These are phyloP conservation scores for Aspergillus hortae DNA, from an alignment of 2,329 filamentous ascomycete genomes.

Conservation along the genomic window DNA sequence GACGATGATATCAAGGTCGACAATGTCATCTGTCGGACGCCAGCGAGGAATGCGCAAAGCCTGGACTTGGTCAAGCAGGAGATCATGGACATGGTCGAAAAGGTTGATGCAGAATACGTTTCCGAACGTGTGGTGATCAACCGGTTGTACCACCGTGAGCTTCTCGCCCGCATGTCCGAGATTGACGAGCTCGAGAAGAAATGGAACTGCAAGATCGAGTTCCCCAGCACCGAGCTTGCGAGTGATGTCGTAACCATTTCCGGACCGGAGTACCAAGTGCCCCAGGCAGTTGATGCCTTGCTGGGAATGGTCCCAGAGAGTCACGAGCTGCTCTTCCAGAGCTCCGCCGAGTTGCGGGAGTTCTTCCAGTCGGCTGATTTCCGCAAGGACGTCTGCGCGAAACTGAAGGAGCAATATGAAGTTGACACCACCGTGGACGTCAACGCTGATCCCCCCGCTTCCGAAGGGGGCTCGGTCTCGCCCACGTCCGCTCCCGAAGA, in stretches of 20 bases:
- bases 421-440: constrained; percentile 75
- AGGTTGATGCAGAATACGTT: constrained; percentile 94
- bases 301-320: constrained; percentile 97
- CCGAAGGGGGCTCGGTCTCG: constrained; percentile 38
- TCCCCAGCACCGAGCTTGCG: constrained; percentile 94
- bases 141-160: constrained; percentile 89
- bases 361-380: constrained; percentile 83
- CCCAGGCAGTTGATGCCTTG: constrained; percentile 92
- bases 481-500: constrained; percentile 49
- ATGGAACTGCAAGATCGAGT: constrained; percentile 99
- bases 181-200: constrained; percentile 97
- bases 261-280: constrained; percentile 96
- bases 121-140: constrained; percentile 92
- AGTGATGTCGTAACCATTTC: constrained; percentile 95
- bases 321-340: constrained; percentile 83
- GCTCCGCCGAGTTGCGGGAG: constrained; percentile 69
- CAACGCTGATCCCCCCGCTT: constrained; percentile 26
- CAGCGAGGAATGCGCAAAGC: constrained; percentile 93
- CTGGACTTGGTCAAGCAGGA: constrained; percentile 97
- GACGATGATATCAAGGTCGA: constrained; percentile 98
- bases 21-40: constrained; percentile 97
- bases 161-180: constrained; percentile 81
- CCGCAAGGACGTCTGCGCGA: constrained; percentile 71
- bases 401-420: constrained; percentile 87
- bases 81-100: constrained; percentile 99